phyloP scores from a whole-genome alignment of 306 rosid genomes.

The Rosa chinensis region DNA sequence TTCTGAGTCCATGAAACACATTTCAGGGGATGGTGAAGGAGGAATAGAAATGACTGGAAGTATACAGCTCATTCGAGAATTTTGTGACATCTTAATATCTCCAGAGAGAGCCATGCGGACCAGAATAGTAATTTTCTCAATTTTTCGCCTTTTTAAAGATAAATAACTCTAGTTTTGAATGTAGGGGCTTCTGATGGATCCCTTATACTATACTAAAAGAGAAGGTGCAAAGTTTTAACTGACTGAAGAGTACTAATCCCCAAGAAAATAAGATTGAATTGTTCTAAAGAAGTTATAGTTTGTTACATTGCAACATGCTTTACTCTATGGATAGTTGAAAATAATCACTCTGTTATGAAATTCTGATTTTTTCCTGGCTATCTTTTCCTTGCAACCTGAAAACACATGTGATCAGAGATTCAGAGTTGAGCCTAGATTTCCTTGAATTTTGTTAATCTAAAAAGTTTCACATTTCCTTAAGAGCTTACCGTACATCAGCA shows the following conservation, averaged over 20 bases:
- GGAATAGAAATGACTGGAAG: slow-evolving; percentile 96
- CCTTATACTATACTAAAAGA: background rate
- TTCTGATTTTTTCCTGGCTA: background rate
- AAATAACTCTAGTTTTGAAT: background rate
- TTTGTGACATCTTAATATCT: slow-evolving; percentile 55
- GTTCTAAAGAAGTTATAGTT: background rate
- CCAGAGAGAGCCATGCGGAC: slow-evolving; percentile 67
- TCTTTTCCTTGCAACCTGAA: background rate
- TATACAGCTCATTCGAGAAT: slow-evolving; percentile 85
- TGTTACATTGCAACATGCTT: background rate
- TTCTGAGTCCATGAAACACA: slow-evolving; percentile 16
- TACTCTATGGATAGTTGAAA: background rate
- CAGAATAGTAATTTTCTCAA: slow-evolving; percentile 66
- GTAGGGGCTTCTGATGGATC: background rate
- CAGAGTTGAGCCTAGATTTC: background rate
- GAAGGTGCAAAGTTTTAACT: background rate
- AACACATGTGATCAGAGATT: background rate
- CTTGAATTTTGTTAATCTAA: background rate
- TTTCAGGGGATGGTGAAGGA: slow-evolving; percentile 95
- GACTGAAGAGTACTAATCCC: background rate
- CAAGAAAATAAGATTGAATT: background rate
- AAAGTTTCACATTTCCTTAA: background rate
- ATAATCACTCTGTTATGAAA: background rate
- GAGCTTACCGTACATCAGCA: background rate
- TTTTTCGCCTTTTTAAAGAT: background rate